Base-by-base conservation (phyloP, 345 rosid genomes). In the Populus davidiana region DNA sequence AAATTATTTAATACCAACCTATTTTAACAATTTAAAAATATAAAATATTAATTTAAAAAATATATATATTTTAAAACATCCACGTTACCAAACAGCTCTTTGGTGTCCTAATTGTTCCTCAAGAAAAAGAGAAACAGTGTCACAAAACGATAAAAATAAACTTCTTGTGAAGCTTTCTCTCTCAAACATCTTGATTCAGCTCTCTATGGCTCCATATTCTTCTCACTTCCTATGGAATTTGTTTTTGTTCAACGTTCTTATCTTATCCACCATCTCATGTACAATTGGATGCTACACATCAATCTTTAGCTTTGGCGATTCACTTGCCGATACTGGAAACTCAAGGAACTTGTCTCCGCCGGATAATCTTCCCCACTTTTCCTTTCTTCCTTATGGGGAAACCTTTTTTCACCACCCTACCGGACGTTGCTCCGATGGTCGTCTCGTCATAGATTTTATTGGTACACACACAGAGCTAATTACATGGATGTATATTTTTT, bases 251-350 rank as follows among this genome's bases (percentile, higher is more conserved):
- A 17, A 5, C 56, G 2, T 17, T 50, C 56, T 50, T 17, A 17
- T 50, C n/a, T 17, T 50, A 50, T 50, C 70, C 70, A 35, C 21
- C 44, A 16, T 65, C 31, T 38, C 70, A 2, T 67, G n/a, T 35
- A 8, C 70, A 18, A 31, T 2, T 12, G 47, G 47, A 67, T 31
- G 71, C 68, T 71, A 61, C 81, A 65, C 75, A 21, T 84, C 91
- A 2, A 80, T 89, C 78, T 75, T 89, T 75, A 86, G 91, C 88
- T 88, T 89, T 66, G 93, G 92, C 29, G 93, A 89, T 75, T 89
- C 93, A 13, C 47, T 85, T 2, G 83, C 91, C 13, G 93, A 88
- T 17, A 88, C 90, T 1, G 93, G 91, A 18, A 86, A 86, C 71
- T 70, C 27, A 23, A 56, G 81, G 13, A 39, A 13, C 44, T 67